These are phyloP conservation scores for Xanthoconium stramineum DNA, from an alignment of 768 basidiomycete genomes.

Conservation along the genomic window DNA sequence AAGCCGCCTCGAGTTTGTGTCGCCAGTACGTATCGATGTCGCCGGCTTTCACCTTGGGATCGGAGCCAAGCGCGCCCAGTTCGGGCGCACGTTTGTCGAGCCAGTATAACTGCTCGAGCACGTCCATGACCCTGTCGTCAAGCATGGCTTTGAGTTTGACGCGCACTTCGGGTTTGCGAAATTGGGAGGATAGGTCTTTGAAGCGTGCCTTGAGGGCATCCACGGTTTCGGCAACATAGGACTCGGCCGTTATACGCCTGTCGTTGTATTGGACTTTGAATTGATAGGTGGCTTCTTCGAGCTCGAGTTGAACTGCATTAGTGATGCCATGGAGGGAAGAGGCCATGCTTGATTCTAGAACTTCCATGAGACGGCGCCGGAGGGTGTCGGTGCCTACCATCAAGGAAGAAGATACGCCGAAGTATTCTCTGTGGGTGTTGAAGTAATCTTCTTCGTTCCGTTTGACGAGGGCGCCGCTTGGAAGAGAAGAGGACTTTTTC, in stretches of 20 bases:
- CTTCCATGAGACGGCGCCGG: conserved; percentile 90
- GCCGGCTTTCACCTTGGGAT: conserved; percentile 65
- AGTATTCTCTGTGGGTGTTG: conserved; percentile 55
- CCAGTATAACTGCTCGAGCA: conserved; percentile 97
- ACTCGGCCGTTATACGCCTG: conserved; percentile 89
- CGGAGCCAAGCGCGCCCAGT: conserved; percentile 64
- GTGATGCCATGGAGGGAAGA: conserved; percentile 93
- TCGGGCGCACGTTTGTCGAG: conserved; percentile 82
- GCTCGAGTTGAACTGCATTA: conserved; percentile 94
- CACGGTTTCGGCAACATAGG: conserved; percentile 96
- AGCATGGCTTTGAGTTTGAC: conserved; percentile 88
- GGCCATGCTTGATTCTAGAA: conserved; percentile 96
- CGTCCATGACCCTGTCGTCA: conserved; percentile 95
- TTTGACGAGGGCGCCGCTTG: conserved; percentile 46
- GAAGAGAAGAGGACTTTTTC: conserved; percentile 51
- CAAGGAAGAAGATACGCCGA: conserved; percentile 57
- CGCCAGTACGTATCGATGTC: conserved; percentile 91
- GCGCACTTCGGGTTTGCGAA: conserved; percentile 86
- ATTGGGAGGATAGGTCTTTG: conserved; percentile 79
- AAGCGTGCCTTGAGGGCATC: conserved; percentile 89
- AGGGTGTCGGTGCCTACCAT: conserved; percentile 93
- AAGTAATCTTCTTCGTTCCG: conserved; percentile 71
- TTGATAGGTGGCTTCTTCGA: conserved; percentile 96
- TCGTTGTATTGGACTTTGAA: conserved; percentile 99
- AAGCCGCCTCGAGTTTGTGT: conserved; percentile 94